Conservation (phyloP, 495 filamentous ascomycete genomes). For the Penicillium coprophilum region DNA sequence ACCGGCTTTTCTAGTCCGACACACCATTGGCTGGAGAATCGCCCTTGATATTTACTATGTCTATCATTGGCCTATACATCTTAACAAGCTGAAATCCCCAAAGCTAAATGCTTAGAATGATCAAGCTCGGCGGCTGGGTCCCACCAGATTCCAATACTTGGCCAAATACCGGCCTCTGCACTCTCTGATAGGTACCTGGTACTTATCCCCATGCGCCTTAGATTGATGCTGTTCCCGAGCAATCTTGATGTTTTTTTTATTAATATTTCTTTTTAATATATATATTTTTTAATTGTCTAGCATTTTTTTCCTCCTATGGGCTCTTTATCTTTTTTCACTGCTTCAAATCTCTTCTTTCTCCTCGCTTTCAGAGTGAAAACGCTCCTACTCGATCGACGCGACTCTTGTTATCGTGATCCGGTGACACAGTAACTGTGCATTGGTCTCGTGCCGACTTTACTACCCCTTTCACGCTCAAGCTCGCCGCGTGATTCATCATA, state of each 20-base stretch:
- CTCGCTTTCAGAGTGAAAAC: neutral
- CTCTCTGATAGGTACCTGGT: constrained; percentile 6
- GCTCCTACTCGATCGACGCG: neutral
- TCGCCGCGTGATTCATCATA: neutral
- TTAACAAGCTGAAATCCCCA: neutral
- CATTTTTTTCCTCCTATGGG: neutral
- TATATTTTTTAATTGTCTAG: neutral
- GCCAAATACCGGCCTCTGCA: neutral
- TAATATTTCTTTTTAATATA: neutral
- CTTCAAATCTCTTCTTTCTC: neutral
- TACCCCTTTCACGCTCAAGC: neutral
- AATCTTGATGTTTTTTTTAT: neutral
- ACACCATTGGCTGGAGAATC: neutral
- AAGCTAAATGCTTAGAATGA: constrained; percentile 1
- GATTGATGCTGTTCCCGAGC: neutral
- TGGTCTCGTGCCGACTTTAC: constrained; percentile 1
- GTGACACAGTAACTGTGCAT: constrained; percentile 8
- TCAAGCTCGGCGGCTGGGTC: constrained; percentile 6
- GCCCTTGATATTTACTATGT: neutral
- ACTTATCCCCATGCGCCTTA: neutral
- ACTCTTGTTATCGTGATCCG: constrained; percentile 4
- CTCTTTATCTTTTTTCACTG: neutral
- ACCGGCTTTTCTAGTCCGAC: neutral
- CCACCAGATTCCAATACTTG: constrained; percentile 4
- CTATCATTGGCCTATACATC: neutral